Base-by-base conservation (phyloP, 2,329 filamentous ascomycete genomes). In the Colletotrichum ledebouriae region DNA sequence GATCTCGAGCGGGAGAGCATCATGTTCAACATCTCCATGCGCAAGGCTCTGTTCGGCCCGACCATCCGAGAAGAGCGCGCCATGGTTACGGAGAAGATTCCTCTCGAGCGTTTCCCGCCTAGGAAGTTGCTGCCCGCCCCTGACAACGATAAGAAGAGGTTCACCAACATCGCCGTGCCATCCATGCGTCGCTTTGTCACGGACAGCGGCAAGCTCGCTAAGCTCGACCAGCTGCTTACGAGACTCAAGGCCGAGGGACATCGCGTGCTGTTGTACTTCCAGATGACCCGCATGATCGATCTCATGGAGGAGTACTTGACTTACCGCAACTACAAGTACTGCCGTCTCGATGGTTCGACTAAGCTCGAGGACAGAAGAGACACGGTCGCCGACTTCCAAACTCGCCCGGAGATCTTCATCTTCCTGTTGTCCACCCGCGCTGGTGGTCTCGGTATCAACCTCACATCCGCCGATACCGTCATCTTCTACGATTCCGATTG, bases 231-330 rank as follows among this genome's bases (percentile, higher is more conserved):
- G 72, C 85, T 99, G 17, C 86, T 99, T 13, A 92, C 92, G 77
- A 88, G 94, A 78, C 90, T 99, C 75, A 99, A 98, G 86, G 92
- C 94, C 70, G 93, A 92, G 71, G 92, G 92, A 41, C 96, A 99
- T 74, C 94, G 96, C 76, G 96, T 99, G 22, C 85, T 99, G 61
- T 85, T 99, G 20, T 99, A 99, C 86, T 99, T 99, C 92, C 96
- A 99, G 85, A 99, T 99, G 96, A 99, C 96, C 4, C 92, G 93
- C 76, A 99, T 99, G 96, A 98, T 99, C 76, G 95, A 99, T 78
- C 85, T 99, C 69, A 98, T 98, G 93, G 96, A 99, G 79, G 96
- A 99, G 81, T 99, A 98, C 75, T 85, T 99, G 67, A 98, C 96
- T 0, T 98, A 98, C 83, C 93, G 96, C 78, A 98, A 98, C 82